Evolutionary conservation across 305 asterid genomes (phyloP), one percentile per base, ranked within the genome.

Genomic region (Coffea humblotiana): DNA sequence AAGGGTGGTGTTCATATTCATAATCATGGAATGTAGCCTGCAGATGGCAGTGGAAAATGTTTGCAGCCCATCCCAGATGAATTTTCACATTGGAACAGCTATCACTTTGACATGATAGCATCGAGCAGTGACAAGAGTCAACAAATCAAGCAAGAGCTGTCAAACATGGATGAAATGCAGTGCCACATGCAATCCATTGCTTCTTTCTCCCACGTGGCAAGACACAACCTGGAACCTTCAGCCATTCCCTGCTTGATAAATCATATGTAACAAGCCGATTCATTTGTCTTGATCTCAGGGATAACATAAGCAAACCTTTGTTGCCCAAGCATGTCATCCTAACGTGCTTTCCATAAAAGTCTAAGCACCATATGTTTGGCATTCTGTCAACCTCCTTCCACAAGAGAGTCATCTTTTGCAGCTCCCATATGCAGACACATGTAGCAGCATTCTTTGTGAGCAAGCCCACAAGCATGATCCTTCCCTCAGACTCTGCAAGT

Each of bases 371-470:
- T 87, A 94, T 82, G 85, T 96, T 96, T 96, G 99, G 99, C 99
- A 96, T 96, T 96, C 99, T 96, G 99, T 96, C 99, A 88, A 94
- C 99, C 99, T 96, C 99, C 98, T 96, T 96, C 99, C 99, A 96
- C 93, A 96, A 82, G 48, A 94, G 89, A 66, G 98, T 94, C 99
- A 96, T 96, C 92, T 89, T 94, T 85, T 96, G 98, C 87, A 96
- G 91, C 94, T 96, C 99, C 99, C 99, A 96, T 63, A 94, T 87
- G 92, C 97, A 96, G 63, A 96, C 92, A 12, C 99, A 96, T 0
- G 98, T 90, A 74, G 98, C 99, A 0, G 99, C 99, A 63, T 96
- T 96, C 89, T 93, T 96, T 0, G 89, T 94, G 82, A 96, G 90
- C 88, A 94, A 88, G 80, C 99, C 99, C 83, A 92, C 97, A 0